Conservation (phyloP, 257 asterid species). For the Pogostemon cablin region DNA sequence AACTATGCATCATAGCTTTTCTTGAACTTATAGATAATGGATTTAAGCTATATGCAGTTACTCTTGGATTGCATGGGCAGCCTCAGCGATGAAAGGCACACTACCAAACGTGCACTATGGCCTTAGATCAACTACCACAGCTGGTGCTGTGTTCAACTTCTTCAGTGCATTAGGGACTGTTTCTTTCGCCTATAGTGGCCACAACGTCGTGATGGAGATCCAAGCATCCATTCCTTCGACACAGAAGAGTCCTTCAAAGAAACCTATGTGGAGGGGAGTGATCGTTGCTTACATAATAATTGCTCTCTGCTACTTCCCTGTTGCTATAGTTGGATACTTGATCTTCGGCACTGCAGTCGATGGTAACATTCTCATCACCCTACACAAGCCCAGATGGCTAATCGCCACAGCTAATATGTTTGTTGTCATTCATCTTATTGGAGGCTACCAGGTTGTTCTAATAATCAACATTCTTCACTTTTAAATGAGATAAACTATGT, state of each 20-base stretch:
- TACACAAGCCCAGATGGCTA: slow-evolving; percentile 22
- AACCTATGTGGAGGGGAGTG: slow-evolving; percentile 32
- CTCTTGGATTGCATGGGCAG: slow-evolving; percentile 25
- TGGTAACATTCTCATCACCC: slow-evolving; percentile 23
- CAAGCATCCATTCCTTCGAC: slow-evolving; percentile 30
- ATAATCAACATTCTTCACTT: background rate
- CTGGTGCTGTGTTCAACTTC: slow-evolving; percentile 13
- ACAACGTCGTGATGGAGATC: slow-evolving; percentile 31
- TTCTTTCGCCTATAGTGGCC: slow-evolving; percentile 28
- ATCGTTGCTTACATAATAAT: slow-evolving; percentile 7
- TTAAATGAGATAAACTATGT: background rate
- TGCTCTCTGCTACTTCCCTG: slow-evolving; percentile 25
- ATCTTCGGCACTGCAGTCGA: slow-evolving; percentile 14
- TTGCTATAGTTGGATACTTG: slow-evolving; percentile 27
- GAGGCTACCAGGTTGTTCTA: slow-evolving; percentile 27
- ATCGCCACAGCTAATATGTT: slow-evolving; percentile 30
- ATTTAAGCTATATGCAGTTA: background rate
- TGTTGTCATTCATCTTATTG: slow-evolving; percentile 30
- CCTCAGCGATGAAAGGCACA: background rate
- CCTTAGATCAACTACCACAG: background rate
- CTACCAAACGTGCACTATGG: slow-evolving; percentile 21
- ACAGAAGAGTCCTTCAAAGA: slow-evolving; percentile 13
- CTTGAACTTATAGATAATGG: background rate
- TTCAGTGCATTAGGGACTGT: slow-evolving; percentile 21
- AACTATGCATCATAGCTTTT: background rate